phyloP scores from a whole-genome alignment of 2,329 filamentous ascomycete species.

The Hymenotorrendiella dingleyae region DNA sequence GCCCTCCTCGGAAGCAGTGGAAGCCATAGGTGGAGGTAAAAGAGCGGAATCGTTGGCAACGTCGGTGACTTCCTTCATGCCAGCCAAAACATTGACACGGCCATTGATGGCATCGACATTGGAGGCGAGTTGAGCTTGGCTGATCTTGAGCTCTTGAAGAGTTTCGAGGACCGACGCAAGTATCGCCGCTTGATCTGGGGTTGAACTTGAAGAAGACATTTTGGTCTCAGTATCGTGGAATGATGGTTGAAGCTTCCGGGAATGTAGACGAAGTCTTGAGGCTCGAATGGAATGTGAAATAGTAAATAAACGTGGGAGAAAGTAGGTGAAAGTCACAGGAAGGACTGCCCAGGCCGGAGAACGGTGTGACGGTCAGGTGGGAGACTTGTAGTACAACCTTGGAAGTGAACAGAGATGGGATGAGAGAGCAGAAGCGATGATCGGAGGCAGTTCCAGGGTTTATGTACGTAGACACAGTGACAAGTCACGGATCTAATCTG shows the following conservation, averaged over 20 bases:
- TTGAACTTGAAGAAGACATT: slow-evolving; percentile 23
- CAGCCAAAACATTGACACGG: slow-evolving; percentile 53
- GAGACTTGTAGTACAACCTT: not conserved
- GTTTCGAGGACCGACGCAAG: slow-evolving; percentile 50
- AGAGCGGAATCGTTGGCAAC: slow-evolving; percentile 31
- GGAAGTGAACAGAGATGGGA: not conserved
- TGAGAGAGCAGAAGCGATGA: not conserved
- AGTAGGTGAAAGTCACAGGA: slow-evolving; percentile 1
- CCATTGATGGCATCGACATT: slow-evolving; percentile 55
- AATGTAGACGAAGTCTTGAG: not conserved
- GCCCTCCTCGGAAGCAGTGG: slow-evolving; percentile 9
- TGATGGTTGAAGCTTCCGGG: not conserved
- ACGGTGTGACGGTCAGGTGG: slow-evolving; percentile 2
- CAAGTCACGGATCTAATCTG: too few relatives aligned
- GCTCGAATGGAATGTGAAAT: too few relatives aligned
- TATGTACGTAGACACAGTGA: too few relatives aligned
- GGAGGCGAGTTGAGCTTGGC: slow-evolving; percentile 48
- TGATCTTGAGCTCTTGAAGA: slow-evolving; percentile 48
- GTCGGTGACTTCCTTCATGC: slow-evolving; percentile 51
- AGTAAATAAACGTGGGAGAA: slow-evolving; percentile 2
- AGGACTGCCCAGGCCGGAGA: too few relatives aligned
- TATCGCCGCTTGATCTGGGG: slow-evolving; percentile 27
- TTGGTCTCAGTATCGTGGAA: slow-evolving; percentile 4
- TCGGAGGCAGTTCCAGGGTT: too few relatives aligned
- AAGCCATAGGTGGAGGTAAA: slow-evolving; percentile 10